phyloP scores from a whole-genome alignment of 2,329 filamentous ascomycete genomes.

The Hypoxylon sp. region DNA sequence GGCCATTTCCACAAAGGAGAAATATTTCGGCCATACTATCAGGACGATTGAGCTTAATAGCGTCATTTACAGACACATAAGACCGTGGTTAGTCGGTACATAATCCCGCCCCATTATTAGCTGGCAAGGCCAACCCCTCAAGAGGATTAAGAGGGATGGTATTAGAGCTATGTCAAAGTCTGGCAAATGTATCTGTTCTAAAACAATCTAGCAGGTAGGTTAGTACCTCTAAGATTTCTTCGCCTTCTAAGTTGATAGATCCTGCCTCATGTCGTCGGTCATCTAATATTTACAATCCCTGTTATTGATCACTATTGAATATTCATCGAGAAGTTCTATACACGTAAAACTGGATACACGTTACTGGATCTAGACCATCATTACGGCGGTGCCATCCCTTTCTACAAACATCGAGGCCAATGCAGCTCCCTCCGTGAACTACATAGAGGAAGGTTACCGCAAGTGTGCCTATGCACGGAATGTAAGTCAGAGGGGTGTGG shows the following conservation, averaged over 20 bases:
- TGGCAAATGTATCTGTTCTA: no score
- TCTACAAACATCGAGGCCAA: neutral
- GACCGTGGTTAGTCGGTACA: no score
- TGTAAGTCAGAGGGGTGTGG: neutral
- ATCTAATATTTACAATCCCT: neutral
- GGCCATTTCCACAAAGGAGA: neutral
- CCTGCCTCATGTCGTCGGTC: neutral
- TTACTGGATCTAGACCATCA: neutral
- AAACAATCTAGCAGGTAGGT: neutral
- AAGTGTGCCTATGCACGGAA: neutral
- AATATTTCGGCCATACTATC: neutral
- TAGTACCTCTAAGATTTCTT: neutral
- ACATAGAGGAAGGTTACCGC: neutral
- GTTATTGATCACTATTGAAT: neutral
- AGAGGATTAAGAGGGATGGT: no score
- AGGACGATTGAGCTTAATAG: neutral
- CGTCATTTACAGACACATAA: neutral
- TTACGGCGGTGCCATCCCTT: neutral
- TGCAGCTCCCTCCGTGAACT: neutral
- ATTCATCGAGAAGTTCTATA: neutral
- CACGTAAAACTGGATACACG: neutral
- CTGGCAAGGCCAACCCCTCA: no score
- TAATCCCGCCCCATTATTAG: no score
- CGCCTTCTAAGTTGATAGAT: neutral
- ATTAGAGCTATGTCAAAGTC: no score